Evolutionary conservation across 2,329 filamentous ascomycete genomes (phyloP).

Genomic region (Leptographium wingfieldii): DNA sequence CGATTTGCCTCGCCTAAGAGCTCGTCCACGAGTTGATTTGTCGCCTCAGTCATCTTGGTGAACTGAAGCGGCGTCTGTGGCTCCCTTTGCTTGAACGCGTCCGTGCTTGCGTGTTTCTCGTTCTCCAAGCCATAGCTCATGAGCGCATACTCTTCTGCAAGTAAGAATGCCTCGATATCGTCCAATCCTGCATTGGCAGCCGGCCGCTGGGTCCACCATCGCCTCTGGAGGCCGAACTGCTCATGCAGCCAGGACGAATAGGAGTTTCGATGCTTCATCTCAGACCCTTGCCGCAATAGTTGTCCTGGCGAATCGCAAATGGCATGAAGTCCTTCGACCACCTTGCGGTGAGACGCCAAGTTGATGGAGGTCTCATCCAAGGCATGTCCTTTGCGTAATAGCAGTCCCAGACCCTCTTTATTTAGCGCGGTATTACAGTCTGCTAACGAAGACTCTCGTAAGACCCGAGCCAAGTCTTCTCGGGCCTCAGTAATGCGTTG

Average conservation of each 20-base stretch:
- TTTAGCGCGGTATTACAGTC: neutral
- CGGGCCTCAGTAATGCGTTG: constrained; percentile 42
- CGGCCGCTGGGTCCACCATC: constrained; percentile 8
- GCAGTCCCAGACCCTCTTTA: neutral
- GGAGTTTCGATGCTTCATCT: neutral
- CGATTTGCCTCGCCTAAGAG: constrained; percentile 19
- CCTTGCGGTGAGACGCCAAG: neutral
- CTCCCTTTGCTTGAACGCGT: constrained; percentile 11
- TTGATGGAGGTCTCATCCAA: neutral
- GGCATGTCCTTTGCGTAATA: neutral
- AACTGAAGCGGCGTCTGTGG: constrained; percentile 17
- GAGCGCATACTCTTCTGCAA: constrained; percentile 4
- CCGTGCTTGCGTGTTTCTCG: neutral
- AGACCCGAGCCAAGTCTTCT: constrained; percentile 9
- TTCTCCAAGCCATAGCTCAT: no score
- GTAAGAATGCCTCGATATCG: constrained; percentile 4
- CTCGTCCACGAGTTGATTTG: constrained; percentile 18
- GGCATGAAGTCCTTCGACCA: constrained; percentile 6
- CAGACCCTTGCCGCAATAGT: neutral
- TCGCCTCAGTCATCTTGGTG: constrained; percentile 10
- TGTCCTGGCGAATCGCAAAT: constrained; percentile 7
- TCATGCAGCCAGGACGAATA: constrained; percentile 10
- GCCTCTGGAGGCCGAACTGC: constrained; percentile 7
- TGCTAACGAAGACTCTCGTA: constrained; percentile 3
- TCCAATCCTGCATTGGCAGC: constrained; percentile 3